Evolutionary conservation across 805 yeast genomes (phyloP).

Genomic region (Citeromyces nyonsensis): DNA sequence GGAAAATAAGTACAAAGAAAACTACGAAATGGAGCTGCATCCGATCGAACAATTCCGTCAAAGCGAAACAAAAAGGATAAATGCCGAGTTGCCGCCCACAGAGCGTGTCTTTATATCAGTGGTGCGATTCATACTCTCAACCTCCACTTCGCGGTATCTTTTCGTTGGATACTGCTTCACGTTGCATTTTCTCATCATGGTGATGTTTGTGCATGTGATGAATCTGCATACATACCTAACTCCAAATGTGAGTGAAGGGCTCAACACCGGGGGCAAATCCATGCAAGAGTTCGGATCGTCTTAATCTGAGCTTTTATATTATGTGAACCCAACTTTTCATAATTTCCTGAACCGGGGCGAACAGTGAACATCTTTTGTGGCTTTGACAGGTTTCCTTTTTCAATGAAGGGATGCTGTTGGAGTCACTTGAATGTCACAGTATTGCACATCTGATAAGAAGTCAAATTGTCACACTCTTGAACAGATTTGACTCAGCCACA

Average conservation of each 20-base stretch:
- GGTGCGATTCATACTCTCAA: conserved; percentile 63
- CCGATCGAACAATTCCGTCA: conserved; percentile 75
- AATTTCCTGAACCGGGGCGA: no score
- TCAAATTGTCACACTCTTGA: no score
- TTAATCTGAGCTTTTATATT: no score
- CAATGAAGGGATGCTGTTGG: no score
- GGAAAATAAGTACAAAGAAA: conserved; percentile 45
- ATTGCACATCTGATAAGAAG: no score
- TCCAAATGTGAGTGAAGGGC: background rate
- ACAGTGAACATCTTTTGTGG: no score
- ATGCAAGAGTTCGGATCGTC: no score
- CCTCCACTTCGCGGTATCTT: conserved; percentile 53
- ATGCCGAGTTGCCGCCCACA: conserved; percentile 55
- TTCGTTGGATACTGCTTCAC: conserved; percentile 64
- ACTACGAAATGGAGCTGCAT: conserved; percentile 65
- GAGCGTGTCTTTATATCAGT: conserved; percentile 66
- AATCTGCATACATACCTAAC: background rate
- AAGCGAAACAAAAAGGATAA: conserved; percentile 61
- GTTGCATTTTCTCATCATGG: conserved; percentile 59
- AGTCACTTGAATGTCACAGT: no score
- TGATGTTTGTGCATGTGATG: conserved; percentile 40
- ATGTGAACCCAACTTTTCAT: no score
- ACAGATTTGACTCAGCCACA: no score
- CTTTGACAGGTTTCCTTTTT: no score
- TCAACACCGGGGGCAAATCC: background rate